Evolutionary conservation across 2,329 filamentous ascomycete genomes (phyloP), one percentile per base, ranked within the genome.

Genomic region (Arthrocladium fulminans): DNA sequence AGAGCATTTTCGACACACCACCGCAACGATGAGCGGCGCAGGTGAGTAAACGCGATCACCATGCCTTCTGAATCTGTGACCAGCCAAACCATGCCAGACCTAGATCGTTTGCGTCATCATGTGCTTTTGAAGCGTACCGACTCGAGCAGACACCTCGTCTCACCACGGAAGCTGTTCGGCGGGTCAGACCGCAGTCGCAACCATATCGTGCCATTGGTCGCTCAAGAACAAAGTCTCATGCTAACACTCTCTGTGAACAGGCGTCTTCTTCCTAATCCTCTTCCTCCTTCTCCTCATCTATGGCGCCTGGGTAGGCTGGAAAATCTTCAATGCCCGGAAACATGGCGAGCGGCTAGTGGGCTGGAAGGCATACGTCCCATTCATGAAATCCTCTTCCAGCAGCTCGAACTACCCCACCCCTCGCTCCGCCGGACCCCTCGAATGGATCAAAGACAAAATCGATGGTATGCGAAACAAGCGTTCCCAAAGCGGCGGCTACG

Each of bases 311-410:
- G 69, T 88, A 51, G 66, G 80, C 60, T 88, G 82, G 61, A 80
- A 81, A 24, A 83, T 86, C 61, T 72, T 83, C 58, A 83, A 83
- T 59, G 86, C 86, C 44, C 76, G 81, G 53, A 79, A 80, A 61
- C 75, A 88, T 48, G 87, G 87, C 49, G 80, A 90, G 6, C 85
- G 86, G 3, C 78, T 83, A 25, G 86, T 86, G 1, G 74, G 77
- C 9, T 62, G 57, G 57, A 58, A 59, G 50, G 82, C 81, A 47
- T 85, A 83, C 66, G 79, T 88, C 61, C 86, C 86, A 45, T 90
- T 89, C 74, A 67, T 70, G 54, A 68, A 71, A 55, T 65, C 70
- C 48, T 54, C 60, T 42, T 55, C 51, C 19, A 17, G 15, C 20
- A 57, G 51, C n/a, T 57, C 41, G 13, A 68, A 68, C 66, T 77